Base-by-base conservation (phyloP, 352 stramenopile genomes). In the Phytophthora vignae region DNA sequence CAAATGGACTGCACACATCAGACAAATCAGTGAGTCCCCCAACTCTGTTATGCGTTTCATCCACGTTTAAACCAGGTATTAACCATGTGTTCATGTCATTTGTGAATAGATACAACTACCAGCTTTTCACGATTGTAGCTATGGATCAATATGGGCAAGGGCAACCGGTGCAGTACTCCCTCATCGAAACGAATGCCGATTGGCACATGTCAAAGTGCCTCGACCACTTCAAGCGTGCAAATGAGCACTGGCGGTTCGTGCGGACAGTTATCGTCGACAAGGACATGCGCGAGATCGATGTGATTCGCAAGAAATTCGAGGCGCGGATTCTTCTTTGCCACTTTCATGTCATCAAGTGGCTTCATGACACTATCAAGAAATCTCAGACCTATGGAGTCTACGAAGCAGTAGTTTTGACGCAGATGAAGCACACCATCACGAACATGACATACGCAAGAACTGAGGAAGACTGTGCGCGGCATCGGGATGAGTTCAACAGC, bases 221-320 rank as follows among this genome's bases (percentile, higher is more conserved):
- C 3, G 57, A 62, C 1, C 50, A 67, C 17, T 67, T 67, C 21
- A 67, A 72, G 42, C 38, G 49, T 9, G 36, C 52, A 9, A 67
- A 72, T 7, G 38, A 73, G 4, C n/a, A 67, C 21, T 71, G 49
- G 49, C 55, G 56, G 0, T 66, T 73, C 3, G 57, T 73, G 0
- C 52, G 40, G 1, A 67, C 2, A 10, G 36, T 42, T 2, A 42
- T 42, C 36, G 36, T 42, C 9, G 36, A 42, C 12, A 42, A 42
- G 36, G 36, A 42, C 12, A 10, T 42, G 36, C 36, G 36, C 8
- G 36, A 42, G 12, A 15, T 42, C 9, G 36, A 42, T 10, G 36
- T 42, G 36, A 42, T 42, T 15, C 8, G 12, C 9, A 10, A 15
- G 9, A 42, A 42, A 15, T 15, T 42, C 2, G 36, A 42, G 8